phyloP scores from a whole-genome alignment of 2,329 filamentous ascomycete species.

The Colletotrichum sp. region DNA sequence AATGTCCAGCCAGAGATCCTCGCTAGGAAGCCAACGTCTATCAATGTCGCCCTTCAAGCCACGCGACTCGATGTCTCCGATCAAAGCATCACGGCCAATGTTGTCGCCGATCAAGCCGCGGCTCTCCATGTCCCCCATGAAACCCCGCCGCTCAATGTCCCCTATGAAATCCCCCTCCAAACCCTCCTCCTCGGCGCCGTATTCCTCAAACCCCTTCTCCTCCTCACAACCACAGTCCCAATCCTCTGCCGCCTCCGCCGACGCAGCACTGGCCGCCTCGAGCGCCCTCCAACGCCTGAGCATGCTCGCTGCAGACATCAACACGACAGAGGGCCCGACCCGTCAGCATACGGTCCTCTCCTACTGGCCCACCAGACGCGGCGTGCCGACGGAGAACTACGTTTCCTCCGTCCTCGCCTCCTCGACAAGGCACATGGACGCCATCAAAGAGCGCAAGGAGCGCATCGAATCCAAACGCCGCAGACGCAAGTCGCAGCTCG shows the following conservation, averaged over 20 bases:
- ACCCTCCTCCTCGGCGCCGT: background rate
- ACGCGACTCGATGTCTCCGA: background rate
- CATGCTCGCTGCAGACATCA: constrained; percentile 13
- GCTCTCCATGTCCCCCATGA: constrained; percentile 1
- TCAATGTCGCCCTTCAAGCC: background rate
- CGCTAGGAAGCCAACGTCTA: background rate
- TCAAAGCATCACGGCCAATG: background rate
- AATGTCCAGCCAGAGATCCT: background rate
- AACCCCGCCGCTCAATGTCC: background rate
- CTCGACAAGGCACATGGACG: constrained; percentile 38
- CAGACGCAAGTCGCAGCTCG: constrained; percentile 13
- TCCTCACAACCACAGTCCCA: background rate
- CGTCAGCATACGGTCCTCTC: constrained; percentile 33
- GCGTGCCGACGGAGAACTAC: constrained; percentile 38
- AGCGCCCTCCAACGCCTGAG: constrained; percentile 21
- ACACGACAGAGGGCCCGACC: background rate
- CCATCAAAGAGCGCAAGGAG: constrained; percentile 36
- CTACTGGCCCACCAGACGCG: constrained; percentile 44
- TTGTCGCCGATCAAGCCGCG: constrained; percentile 11
- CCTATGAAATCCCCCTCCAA: background rate
- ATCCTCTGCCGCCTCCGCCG: background rate
- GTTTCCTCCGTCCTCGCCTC: constrained; percentile 42
- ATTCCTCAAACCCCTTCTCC: background rate
- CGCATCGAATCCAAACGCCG: constrained; percentile 30
- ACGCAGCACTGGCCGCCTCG: background rate